Evolutionary conservation across 306 rosid genomes (phyloP), one percentile per base, ranked within the genome.

Genomic region (Castanospermum australe): DNA sequence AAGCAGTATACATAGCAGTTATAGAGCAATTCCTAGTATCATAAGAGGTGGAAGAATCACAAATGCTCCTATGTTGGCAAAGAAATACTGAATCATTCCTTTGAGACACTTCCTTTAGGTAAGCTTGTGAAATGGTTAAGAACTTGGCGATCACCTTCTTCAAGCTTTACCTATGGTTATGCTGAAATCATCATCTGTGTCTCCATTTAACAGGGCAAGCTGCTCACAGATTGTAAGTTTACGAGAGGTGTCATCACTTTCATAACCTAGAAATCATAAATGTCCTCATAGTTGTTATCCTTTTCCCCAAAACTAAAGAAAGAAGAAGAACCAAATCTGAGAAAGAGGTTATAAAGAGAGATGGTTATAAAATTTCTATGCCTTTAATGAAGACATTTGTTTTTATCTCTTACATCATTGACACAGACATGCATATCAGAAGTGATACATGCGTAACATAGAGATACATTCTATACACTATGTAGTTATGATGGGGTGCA

Each of bases 1-100:
- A 86, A 94, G 97, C 78, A n/a, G n/a, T 95, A 97, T 70, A 93
- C 99, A 90, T 93, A 90, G 59, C 99, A 10, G 96, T 95, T 76
- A 79, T 76, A 95, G 81, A 55, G 99, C 97, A 85, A 95, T 91
- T 54, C 91, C 99, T 78, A 95, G 75, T 79, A 95, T 95, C 72
- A 93, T 76, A 79, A 95, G 13, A 77, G 99, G 98, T 17, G 99
- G 99, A 77, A 95, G 92, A 88, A 95, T 75, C 74, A 95, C 88
- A 84, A 91, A 95, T 42, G 97, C 98, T 80, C 96, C 99, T 77
- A 93, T 85, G 33, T 94, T 93, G 76, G 99, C 96, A 76, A 95
- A 95, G 89, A 92, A n/a, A 88, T 67, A 79, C 91, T 2, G 98
- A 84, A 77, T 93, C 99, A 80, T 93, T 95, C 84, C 99, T 93